Evolutionary conservation across 371 early-diverging fungal genomes (phyloP), one percentile per base, ranked within the genome.

Genomic region (Phascolomyces articulosus): DNA sequence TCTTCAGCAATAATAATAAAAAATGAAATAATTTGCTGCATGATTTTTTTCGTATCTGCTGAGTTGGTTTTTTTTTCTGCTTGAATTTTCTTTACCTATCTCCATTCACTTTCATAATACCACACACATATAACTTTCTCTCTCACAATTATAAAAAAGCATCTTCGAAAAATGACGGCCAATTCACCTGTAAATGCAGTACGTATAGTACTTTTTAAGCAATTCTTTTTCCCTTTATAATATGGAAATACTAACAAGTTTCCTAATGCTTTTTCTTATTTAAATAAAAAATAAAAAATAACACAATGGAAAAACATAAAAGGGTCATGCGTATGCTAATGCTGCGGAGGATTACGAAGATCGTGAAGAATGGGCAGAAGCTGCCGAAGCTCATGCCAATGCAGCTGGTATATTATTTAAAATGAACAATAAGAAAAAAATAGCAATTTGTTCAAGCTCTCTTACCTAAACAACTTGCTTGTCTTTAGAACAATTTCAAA

Each of bases 291-390:
- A n/a, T 1, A 18, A 13, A n/a, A 4, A 44, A 7, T 16, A 0
- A 44, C 16, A 44, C 16, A n/a, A 44, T 34, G 24, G 10, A 28
- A 60, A 28, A 40, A 44, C 16, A 58, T 41, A 58, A 58, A 21
- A 85, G 85, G 85, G 83, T 1, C 85, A 85, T 68, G 48, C 74
- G 21, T 85, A 70, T 70, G 83, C 78, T 3, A 80, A 74, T 63
- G 71, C 64, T 4, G 85, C 85, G 28, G 85, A 85, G 63, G 82
- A 83, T 64, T 75, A 64, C 28, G 82, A 83, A 66, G 85, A 85
- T 56, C 70, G 69, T 15, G 85, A 83, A 61, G 60, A 69, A 31
- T 85, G 82, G 83, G 55, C 57, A 11, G 69, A 80, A 66, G 85
- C 85, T 29, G 71, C 74, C 23, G 76, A 82, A 34, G 71, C 80